phyloP scores from a whole-genome alignment of 164 flowering plant species.

The Chloranthus sessilifolius region DNA sequence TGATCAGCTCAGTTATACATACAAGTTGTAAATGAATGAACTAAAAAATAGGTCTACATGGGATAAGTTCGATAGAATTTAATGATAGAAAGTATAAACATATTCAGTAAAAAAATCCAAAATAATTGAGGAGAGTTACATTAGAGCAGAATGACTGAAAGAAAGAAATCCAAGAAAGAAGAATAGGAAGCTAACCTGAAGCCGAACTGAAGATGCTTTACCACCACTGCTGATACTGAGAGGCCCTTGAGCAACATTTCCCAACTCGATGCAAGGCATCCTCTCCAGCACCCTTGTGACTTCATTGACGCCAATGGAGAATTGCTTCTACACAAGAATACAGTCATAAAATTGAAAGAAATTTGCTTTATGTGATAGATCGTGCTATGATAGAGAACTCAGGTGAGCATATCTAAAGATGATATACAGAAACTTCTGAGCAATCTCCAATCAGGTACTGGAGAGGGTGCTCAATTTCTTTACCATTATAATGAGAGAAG shows the following conservation, averaged over 20 bases:
- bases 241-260: constrained; percentile 12
- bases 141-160: background rate
- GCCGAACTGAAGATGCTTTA: constrained; percentile 31
- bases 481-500: background rate
- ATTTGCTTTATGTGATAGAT: too few species aligned
- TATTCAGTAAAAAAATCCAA: background rate
- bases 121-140: background rate
- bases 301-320: constrained; percentile 80
- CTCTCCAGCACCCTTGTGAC: constrained; percentile 79
- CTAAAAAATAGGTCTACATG: background rate
- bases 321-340: constrained; percentile 54
- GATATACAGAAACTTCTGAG: background rate
- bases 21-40: too few species aligned
- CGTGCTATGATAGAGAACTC: too few species aligned
- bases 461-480: background rate
- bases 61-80: too few species aligned
- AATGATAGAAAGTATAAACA: too few species aligned
- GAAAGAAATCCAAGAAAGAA: background rate
- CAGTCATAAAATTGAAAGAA: background rate
- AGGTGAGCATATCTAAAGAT: background rate
- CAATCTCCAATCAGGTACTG: background rate
- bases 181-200: constrained; percentile 40
- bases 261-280: constrained; percentile 35
- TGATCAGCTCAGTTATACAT: too few species aligned
- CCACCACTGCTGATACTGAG: background rate